Evolutionary conservation across 2,329 filamentous ascomycete genomes (phyloP).

Genomic region (Falciphora oryzae): DNA sequence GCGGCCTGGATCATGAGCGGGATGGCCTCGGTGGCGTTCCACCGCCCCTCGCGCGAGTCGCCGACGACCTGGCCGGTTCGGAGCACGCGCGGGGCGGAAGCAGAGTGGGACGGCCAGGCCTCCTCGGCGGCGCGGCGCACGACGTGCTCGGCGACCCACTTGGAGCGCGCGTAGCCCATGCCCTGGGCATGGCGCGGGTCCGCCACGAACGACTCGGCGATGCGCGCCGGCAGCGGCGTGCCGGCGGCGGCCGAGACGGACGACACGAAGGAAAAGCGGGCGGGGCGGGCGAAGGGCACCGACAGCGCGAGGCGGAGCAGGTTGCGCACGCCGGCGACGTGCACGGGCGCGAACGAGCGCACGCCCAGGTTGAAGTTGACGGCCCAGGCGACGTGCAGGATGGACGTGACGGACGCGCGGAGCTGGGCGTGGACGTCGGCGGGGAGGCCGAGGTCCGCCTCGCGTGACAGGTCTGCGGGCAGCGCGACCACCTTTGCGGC

Average conservation of each 20-base stretch:
- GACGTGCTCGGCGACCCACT: constrained; percentile 42
- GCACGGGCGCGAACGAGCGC: constrained; percentile 38
- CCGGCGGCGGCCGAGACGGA: constrained; percentile 36
- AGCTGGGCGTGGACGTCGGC: constrained; percentile 20
- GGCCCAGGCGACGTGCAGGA: constrained; percentile 47
- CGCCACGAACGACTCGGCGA: constrained; percentile 30
- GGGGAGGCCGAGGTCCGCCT: constrained; percentile 12
- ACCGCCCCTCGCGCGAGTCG: constrained; percentile 39
- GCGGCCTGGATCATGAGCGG: constrained; percentile 45
- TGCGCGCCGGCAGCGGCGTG: constrained; percentile 28
- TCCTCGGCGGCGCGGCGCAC: constrained; percentile 22
- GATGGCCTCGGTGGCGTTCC: constrained; percentile 47
- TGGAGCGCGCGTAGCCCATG: constrained; percentile 47
- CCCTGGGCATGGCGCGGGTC: constrained; percentile 34
- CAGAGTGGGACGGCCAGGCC: constrained; percentile 15
- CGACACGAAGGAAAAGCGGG: constrained; percentile 38
- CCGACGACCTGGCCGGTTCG: constrained; percentile 47
- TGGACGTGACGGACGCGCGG: constrained; percentile 23
- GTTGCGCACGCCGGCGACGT: constrained; percentile 40
- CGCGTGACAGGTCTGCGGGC: constrained; percentile 32
- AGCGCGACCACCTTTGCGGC: constrained; percentile 30
- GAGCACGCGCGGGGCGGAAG: constrained; percentile 26
- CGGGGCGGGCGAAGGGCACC: constrained; percentile 26
- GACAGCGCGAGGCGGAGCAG: constrained; percentile 35
- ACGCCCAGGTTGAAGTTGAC: constrained; percentile 50